Conservation (phyloP, 2,329 filamentous ascomycete species). For the Xylaria polymorpha region DNA sequence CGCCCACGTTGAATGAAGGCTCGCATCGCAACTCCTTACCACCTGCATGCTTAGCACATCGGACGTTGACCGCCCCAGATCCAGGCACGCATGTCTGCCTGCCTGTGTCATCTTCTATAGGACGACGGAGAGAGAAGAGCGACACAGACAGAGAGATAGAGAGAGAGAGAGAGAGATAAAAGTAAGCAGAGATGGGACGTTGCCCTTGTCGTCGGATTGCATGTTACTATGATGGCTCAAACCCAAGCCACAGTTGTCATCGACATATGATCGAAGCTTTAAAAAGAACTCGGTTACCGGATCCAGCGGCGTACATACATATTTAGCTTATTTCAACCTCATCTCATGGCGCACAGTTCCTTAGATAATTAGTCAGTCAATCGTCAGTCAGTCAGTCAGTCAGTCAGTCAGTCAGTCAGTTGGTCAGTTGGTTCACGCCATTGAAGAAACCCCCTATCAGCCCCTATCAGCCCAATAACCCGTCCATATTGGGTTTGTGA, state of each 20-base stretch:
- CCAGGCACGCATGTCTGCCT: constrained; percentile 3
- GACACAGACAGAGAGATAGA: not conserved
- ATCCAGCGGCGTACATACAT: constrained; percentile 24
- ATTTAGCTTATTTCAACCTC: constrained; percentile 33
- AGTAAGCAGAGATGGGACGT: constrained; percentile 28
- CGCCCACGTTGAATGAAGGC: constrained; percentile 7
- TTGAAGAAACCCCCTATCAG: not conserved
- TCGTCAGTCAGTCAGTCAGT: too few species aligned
- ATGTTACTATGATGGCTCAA: constrained; percentile 10
- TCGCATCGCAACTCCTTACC: constrained; percentile 25
- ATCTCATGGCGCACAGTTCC: not conserved
- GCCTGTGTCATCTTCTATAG: not conserved
- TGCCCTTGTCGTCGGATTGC: constrained; percentile 15
- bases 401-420: too few species aligned
- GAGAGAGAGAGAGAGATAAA: not conserved
- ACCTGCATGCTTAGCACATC: constrained; percentile 27
- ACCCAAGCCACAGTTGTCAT: constrained; percentile 26
- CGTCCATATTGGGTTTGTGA: not conserved
- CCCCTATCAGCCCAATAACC: too few species aligned
- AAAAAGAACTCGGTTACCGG: constrained; percentile 25
- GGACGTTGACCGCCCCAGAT: constrained; percentile 11
- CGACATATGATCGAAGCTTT: constrained; percentile 1
- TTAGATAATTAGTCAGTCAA: constrained; percentile 15
- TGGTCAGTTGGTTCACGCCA: not conserved
- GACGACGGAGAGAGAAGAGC: too few species aligned